Evolutionary conservation across 2,329 filamentous ascomycete genomes (phyloP), one percentile per base, ranked within the genome.

Genomic region (Lachnellula subtilissima): DNA sequence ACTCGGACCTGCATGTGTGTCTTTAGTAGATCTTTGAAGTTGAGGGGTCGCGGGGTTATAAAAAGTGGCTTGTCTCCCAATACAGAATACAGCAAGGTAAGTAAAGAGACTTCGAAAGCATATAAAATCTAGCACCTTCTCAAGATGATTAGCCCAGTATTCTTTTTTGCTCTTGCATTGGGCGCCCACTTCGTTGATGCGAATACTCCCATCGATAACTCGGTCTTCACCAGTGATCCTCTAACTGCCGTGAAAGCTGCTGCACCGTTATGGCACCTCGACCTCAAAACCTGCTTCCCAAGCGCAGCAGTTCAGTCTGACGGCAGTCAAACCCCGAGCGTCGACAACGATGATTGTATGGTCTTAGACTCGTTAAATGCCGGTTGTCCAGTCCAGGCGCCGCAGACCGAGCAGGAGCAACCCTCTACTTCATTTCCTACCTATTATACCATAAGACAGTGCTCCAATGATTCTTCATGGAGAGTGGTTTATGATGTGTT

Each of bases 401-500:
- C 43, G 23, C 55, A 58, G 39, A 58, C 50, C 15, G 37, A 57
- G 43, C 45, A 56, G 22, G 59, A 52, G 42, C 56, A 59, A 19
- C 57, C 47, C 5, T 59, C 56, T 9, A 60, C 60, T 28, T 47
- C 60, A 9, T 62, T 62, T 52, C 60, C 60, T 5, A 62, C 60
- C 22, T 62, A 62, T 45, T 62, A 60, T 32, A 54, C 52, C 1
- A 53, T 58, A 19, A 53, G 56, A 43, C 48, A 58, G 17, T 62
- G 60, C 28, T 48, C 54, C 8, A 54, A 50, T 25, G 57, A 60
- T 43, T 46, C 42, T 2, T 56, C 55, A 2, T 62, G 60, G 60
- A 58, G 60, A 50, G 48, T 62, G 12, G 60, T 59, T 4, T 62
- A 62, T 46, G 58, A 60, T 55, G 60, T 62, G 19, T 62, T 58